Conservation (phyloP, 345 rosid species). For the Toxicodendron radicans region DNA sequence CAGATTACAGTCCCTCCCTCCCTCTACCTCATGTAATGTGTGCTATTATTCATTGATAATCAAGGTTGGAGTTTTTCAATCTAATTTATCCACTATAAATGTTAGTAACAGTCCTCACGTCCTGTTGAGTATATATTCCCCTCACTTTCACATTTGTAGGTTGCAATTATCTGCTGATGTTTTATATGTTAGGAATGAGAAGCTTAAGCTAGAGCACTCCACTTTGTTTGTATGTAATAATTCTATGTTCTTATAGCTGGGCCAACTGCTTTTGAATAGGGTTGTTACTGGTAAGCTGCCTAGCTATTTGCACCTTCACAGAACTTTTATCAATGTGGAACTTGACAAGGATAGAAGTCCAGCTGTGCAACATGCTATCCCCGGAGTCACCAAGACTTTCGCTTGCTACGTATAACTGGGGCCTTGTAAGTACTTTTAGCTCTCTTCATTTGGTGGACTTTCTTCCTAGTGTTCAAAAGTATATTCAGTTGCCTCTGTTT, state of each 20-base stretch:
- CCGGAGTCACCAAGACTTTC: constrained; percentile 92
- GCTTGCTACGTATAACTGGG: constrained; percentile 91
- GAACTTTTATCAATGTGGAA: constrained; percentile 99
- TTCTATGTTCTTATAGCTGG: constrained; percentile 29
- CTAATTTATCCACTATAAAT: not conserved
- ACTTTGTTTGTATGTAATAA: constrained; percentile 20
- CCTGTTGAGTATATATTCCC: not conserved
- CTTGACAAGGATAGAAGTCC: constrained; percentile 93
- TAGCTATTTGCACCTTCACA: constrained; percentile 62
- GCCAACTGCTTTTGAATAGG: constrained; percentile 49
- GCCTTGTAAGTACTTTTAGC: constrained; percentile 60
- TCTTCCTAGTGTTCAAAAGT: not conserved
- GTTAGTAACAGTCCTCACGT: not conserved
- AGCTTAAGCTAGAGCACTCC: not conserved
- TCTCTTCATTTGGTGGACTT: constrained; percentile 4
- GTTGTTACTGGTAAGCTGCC: constrained; percentile 64
- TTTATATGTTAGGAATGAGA: not conserved
- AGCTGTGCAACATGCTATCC: constrained; percentile 86
- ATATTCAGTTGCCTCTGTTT: not conserved
- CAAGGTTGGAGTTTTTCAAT: not conserved
- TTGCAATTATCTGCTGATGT: not conserved
- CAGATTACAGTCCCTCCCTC: not conserved
- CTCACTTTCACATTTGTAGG: not conserved
- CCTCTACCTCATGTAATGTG: not conserved
- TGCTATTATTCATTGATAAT: not conserved